These are phyloP conservation scores for Vitellaria paradoxa DNA, from an alignment of 179 eudicot species.

Conservation along the genomic window DNA sequence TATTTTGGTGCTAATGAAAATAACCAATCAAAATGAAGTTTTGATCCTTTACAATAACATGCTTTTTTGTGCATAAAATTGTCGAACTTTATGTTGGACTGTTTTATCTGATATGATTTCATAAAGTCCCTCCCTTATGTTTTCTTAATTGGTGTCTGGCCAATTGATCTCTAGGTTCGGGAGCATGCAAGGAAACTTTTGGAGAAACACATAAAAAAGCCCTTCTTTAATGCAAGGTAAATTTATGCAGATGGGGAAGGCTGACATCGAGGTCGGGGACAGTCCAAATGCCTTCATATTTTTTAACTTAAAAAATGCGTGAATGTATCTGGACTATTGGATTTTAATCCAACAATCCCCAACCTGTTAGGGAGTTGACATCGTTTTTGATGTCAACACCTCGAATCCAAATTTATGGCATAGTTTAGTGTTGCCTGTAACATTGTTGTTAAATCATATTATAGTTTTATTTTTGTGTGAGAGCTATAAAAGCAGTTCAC, in stretches of 20 bases:
- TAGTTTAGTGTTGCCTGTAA: not conserved
- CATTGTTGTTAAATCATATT: not conserved
- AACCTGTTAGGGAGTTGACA: too few species aligned
- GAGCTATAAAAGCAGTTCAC: not conserved
- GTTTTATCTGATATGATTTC: not conserved
- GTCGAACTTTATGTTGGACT: not conserved
- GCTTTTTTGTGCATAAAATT: not conserved
- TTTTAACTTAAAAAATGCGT: too few species aligned
- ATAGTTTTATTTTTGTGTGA: not conserved
- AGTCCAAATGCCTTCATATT: too few species aligned
- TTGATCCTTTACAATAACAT: not conserved
- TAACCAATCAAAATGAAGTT: too few species aligned
- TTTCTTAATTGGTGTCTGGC: not conserved
- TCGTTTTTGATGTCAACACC: too few species aligned
- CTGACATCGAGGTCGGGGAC: too few species aligned
- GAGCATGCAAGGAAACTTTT: conserved; percentile 94
- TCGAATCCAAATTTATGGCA: conserved; percentile 19
- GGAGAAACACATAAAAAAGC: conserved; percentile 84
- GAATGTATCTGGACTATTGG: too few species aligned
- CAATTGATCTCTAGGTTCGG: conserved; percentile 58
- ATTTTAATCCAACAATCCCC: too few species aligned
- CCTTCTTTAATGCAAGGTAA: conserved; percentile 81
- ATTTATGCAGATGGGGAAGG: too few species aligned
- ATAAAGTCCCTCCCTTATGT: not conserved
- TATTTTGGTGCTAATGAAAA: too few species aligned